Percentiles rank a stretch among this genome's conserved stretches.
These are phyloP conservation scores for Seminavis robusta DNA, from an alignment of 108 stramenopile genomes.

Conservation along the genomic window DNA sequence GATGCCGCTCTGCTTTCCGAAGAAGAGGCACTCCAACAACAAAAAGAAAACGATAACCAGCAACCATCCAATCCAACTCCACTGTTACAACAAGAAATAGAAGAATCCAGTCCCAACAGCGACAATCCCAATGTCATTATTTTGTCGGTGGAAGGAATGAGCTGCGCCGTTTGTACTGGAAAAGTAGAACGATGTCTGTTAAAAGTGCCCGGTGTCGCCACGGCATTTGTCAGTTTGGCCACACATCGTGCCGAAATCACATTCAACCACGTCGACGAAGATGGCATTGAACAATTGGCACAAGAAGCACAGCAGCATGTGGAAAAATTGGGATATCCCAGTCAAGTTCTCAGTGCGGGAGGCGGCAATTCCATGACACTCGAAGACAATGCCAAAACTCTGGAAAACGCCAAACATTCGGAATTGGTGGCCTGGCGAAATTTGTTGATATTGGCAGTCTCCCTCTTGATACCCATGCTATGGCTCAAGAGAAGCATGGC, in stretches of 20 bases:
- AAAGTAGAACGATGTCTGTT: slow-evolving; percentile 48
- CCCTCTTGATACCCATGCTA: slow-evolving; percentile 57
- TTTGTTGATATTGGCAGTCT: slow-evolving; percentile 25
- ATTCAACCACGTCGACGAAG: slow-evolving; percentile 10
- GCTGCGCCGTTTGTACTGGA: slow-evolving; percentile 67
- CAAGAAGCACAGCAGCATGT: no score
- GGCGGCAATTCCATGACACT: no score
- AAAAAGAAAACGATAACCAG: not conserved
- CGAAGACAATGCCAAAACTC: slow-evolving; percentile 47
- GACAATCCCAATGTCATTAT: slow-evolving; percentile 11
- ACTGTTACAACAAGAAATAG: no score
- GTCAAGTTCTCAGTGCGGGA: no score
- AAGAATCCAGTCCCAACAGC: slow-evolving; percentile 1
- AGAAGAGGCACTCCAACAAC: slow-evolving; percentile 2
- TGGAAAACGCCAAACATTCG: slow-evolving; percentile 38
- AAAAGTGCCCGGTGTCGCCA: slow-evolving; percentile 16
- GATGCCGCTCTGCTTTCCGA: slow-evolving; percentile 34
- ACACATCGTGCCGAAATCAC: slow-evolving; percentile 36
- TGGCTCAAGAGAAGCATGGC: no score
- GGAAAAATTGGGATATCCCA: no score
- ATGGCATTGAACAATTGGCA: no score
- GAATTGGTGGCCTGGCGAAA: slow-evolving; percentile 50
- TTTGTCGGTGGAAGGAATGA: slow-evolving; percentile 61
- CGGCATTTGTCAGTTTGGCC: slow-evolving; percentile 44
- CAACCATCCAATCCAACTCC: not conserved